phyloP scores from a whole-genome alignment of 2,329 filamentous ascomycete genomes.

The Aureobasidium sp. region DNA sequence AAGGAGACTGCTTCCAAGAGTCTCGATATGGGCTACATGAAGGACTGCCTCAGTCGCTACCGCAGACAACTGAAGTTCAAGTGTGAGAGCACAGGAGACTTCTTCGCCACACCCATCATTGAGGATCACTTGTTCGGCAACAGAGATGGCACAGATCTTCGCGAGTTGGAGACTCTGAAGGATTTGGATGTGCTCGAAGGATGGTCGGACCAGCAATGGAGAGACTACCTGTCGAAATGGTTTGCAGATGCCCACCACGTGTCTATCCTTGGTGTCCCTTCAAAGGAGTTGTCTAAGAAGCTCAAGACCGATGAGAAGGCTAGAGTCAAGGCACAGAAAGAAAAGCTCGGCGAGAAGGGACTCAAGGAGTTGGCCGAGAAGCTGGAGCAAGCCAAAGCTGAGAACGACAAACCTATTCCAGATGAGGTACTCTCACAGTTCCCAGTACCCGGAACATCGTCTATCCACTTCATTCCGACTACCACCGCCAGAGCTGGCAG shows the following conservation, averaged over 20 bases:
- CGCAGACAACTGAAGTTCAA: slow-evolving; percentile 73
- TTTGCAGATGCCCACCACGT: slow-evolving; percentile 78
- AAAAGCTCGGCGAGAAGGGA: slow-evolving; percentile 72
- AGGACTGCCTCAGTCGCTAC: slow-evolving; percentile 76
- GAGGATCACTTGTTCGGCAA: slow-evolving; percentile 86
- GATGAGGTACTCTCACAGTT: slow-evolving; percentile 71
- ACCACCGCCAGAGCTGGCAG: slow-evolving; percentile 73
- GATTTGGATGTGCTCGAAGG: slow-evolving; percentile 59
- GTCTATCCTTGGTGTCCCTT: slow-evolving; percentile 81
- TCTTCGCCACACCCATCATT: slow-evolving; percentile 79
- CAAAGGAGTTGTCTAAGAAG: slow-evolving; percentile 65
- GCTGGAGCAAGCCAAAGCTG: slow-evolving; percentile 73
- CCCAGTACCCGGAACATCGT: slow-evolving; percentile 73
- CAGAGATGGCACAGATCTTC: slow-evolving; percentile 57
- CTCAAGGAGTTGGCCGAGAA: slow-evolving; percentile 64
- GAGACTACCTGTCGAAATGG: slow-evolving; percentile 71
- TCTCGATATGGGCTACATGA: slow-evolving; percentile 82
- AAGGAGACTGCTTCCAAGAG: slow-evolving; percentile 71
- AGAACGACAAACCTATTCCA: slow-evolving; percentile 84
- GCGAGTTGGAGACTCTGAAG: slow-evolving; percentile 31
- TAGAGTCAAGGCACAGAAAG: slow-evolving; percentile 68
- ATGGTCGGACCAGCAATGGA: slow-evolving; percentile 83
- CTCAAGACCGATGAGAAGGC: slow-evolving; percentile 74
- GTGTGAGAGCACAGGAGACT: slow-evolving; percentile 70
- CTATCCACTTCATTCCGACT: slow-evolving; percentile 90